Evolutionary conservation across 1,284 basidiomycete genomes (phyloP).

Genomic region (Rhodotorula sp.): DNA sequence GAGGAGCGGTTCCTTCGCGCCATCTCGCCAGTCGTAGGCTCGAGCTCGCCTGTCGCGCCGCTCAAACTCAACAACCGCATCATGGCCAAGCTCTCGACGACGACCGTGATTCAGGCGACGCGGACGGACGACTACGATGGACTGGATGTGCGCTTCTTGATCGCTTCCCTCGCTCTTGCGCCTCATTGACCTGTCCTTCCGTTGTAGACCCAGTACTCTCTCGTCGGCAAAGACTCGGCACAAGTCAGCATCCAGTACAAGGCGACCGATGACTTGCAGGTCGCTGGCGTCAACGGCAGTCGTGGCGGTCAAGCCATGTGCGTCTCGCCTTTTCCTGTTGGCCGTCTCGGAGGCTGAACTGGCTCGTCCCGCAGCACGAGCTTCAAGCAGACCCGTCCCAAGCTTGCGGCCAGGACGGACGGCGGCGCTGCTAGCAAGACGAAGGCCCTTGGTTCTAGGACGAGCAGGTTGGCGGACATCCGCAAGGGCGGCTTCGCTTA

Average conservation of each 20-base stretch:
- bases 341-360: background rate
- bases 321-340: background rate
- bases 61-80: slow-evolving; percentile 19
- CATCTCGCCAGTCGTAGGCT: background rate
- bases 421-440: background rate
- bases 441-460: background rate
- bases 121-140: slow-evolving; percentile 4
- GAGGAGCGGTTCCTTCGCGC: background rate
- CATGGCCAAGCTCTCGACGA: background rate
- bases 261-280: slow-evolving; percentile 22
- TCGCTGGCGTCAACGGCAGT: background rate
- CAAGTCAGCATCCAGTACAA: slow-evolving; percentile 8
- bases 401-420: background rate
- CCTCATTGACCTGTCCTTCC: background rate
- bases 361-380: slow-evolving; percentile 9
- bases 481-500: slow-evolving; percentile 7
- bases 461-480: slow-evolving; percentile 9
- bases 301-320: slow-evolving; percentile 16
- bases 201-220: slow-evolving; percentile 11
- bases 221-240: background rate
- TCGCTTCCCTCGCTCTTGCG: too few species aligned
- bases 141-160: slow-evolving; percentile 13
- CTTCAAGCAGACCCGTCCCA: slow-evolving; percentile 12
- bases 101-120: background rate
- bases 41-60: slow-evolving; percentile 7